These are phyloP conservation scores for Fragilaria crotonensis DNA, from an alignment of 108 stramenopile species.

Conservation along the genomic window DNA sequence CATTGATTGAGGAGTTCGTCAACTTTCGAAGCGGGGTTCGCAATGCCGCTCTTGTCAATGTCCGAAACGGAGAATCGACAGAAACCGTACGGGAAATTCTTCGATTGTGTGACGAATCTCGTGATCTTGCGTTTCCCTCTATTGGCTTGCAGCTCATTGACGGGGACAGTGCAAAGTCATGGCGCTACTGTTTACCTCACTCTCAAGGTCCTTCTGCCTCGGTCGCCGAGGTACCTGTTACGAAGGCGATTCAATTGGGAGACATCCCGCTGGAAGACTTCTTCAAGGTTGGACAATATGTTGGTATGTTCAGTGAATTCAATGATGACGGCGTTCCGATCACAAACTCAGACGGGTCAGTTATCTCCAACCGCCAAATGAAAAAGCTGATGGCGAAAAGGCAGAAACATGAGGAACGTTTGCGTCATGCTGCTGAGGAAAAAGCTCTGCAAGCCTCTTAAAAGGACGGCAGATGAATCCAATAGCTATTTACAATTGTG, in stretches of 20 bases:
- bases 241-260: too few species aligned
- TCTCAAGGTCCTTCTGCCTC: background rate
- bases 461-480: too few species aligned
- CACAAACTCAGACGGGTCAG: constrained; percentile 40
- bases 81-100: constrained; percentile 38
- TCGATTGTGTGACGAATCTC: constrained; percentile 55
- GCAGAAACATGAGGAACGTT: constrained; percentile 17
- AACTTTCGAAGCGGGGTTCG: constrained; percentile 54
- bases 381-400: constrained; percentile 51
- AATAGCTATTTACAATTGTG: too few species aligned
- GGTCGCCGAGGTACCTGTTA: background rate
- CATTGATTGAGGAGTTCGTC: constrained; percentile 43
- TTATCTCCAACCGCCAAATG: constrained; percentile 36
- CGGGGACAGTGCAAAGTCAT: background rate
- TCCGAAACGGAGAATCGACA: constrained; percentile 6
- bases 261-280: constrained; percentile 24
- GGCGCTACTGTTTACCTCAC: constrained; percentile 3
- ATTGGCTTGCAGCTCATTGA: constrained; percentile 49
- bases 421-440: too few species aligned
- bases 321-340: constrained; percentile 39
- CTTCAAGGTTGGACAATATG: constrained; percentile 41
- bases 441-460: too few species aligned
- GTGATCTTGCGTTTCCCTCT: constrained; percentile 45
- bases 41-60: constrained; percentile 32
- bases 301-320: constrained; percentile 26